Base-by-base conservation (phyloP, 106 monocot genomes). In the Allium sativum region DNA sequence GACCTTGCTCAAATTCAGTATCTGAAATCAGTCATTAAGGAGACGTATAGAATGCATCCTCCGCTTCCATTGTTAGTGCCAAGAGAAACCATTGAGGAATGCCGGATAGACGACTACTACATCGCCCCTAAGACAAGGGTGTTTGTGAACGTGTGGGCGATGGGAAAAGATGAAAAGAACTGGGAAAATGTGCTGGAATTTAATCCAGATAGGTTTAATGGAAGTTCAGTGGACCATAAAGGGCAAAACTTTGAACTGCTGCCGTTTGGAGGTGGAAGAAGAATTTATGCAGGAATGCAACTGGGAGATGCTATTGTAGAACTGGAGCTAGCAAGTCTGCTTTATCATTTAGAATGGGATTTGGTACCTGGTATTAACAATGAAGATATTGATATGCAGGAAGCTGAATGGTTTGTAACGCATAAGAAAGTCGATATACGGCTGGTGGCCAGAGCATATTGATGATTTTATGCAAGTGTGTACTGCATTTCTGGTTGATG, bases 1-100 rank as follows among this genome's bases (percentile, higher is more conserved):
- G 67, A 67, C 7, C 57, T 68, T 20, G 15, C 45, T 31, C 46
- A 68, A 4, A 56, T 68, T 40, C 58, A 58, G 14, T 67, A 56
- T 21, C 44, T 67, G 56, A 67, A 56, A 14, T 45, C 46, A 12
- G 67, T 67, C 5, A 12, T 67, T 9, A 67, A 67, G 0, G 67
- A 67, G 21, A 57, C 57, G 4, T 14, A 13, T 12, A 57, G 57
- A 10, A 13, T 57, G 57, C 57, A 57, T 22, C 57, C 57, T 57
- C 57, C 57, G 1, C 57, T 57, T 31, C 57, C 57, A 31, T 57
- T 57, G 14, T 12, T 57, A 9, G 15, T 57, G 40, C 57, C 57
- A 12, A 58, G 58, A 0, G 58, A 58, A 42, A 58, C 58, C 3
- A 58, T 42, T 5, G 6, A 41, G 13, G 41, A 58, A 9, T 58